Evolutionary conservation across 768 basidiomycete genomes (phyloP), one percentile per base, ranked within the genome.

Genomic region (Hirschioporus abietinus): DNA sequence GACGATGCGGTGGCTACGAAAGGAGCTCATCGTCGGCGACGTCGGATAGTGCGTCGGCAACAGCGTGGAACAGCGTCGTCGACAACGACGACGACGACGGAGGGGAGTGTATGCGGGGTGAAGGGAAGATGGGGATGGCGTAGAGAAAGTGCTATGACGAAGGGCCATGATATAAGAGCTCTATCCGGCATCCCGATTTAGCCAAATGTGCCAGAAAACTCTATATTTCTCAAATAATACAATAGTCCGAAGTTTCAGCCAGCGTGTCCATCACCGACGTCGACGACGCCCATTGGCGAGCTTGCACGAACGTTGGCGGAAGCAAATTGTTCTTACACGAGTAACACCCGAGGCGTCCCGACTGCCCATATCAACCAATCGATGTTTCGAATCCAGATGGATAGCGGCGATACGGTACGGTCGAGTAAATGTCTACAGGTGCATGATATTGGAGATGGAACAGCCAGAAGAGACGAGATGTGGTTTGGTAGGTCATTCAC

Each of bases 1-100:
- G 75, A 93, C 80, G 65, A 90, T 82, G 35, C 92, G 81, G 75
- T 91, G 89, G 76, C 86, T 86, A 65, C 88, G 82, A 73, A 92
- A 84, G 42, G 90, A 88, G 74, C 82, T 83, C 91, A 92, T 92
- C 67, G 76, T 73, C 59, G 67, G 8, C 42, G 69, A 69, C 65
- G 70, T 67, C 60, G 72, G 69, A 34, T 64, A 66, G 30, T 58
- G 34, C 26, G 60, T 52, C 7, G 64, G 58, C 35, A 64, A 60
- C 42, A 52, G 42, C 4, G 42, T 52, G 4, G 42, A 52, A 12
- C 12, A 52, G 42, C 42, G 42, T 52, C 12, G 42, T 15, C 42
- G 42, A 20, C 42, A 20, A 15, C 42, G 42, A 52, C 42, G 20
- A 52, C 42, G 42, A 10, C 42, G 42, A 15, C 7, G 35, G 15